A percentile compares a stretch with the other conserved stretches of the same genome.
Evolutionary conservation across 1,284 basidiomycete species (phyloP).

Genomic region (Lentinula novae-zelandiae): DNA sequence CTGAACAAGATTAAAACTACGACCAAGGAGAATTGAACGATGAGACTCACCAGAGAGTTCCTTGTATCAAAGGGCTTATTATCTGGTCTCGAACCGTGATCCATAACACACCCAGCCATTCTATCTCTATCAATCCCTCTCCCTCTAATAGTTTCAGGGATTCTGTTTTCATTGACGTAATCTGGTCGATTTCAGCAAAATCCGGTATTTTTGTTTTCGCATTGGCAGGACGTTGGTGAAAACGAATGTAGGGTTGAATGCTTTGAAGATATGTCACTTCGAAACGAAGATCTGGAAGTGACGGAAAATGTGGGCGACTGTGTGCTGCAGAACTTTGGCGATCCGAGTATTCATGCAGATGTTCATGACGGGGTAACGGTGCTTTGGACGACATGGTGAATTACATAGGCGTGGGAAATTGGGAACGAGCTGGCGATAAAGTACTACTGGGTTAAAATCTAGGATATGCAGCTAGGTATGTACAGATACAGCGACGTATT

Average conservation of each 20-base stretch:
- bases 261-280: conserved; percentile 65
- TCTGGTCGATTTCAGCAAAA: too few species aligned
- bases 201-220: too few species aligned
- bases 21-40: background rate
- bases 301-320: conserved; percentile 8
- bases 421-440: too few species aligned
- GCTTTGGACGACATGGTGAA: background rate
- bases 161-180: too few species aligned
- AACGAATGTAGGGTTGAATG: conserved; percentile 49
- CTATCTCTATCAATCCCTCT: conserved; percentile 39
- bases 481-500: too few species aligned
- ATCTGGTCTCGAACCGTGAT: conserved; percentile 66
- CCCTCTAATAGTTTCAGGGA: conserved; percentile 5
- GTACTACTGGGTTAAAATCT: too few species aligned
- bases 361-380: background rate
- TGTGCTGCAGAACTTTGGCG: background rate
- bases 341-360: background rate
- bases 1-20: conserved; percentile 21
- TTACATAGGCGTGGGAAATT: background rate
- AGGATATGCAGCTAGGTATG: too few species aligned
- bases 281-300: conserved; percentile 69
- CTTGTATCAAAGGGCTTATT: conserved; percentile 64
- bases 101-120: conserved; percentile 61
- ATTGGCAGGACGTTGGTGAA: conserved; percentile 20
- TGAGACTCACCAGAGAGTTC: conserved; percentile 56